Base-by-base conservation (phyloP, 2,329 filamentous ascomycete species). In the Pseudocercospora fijiensis region DNA sequence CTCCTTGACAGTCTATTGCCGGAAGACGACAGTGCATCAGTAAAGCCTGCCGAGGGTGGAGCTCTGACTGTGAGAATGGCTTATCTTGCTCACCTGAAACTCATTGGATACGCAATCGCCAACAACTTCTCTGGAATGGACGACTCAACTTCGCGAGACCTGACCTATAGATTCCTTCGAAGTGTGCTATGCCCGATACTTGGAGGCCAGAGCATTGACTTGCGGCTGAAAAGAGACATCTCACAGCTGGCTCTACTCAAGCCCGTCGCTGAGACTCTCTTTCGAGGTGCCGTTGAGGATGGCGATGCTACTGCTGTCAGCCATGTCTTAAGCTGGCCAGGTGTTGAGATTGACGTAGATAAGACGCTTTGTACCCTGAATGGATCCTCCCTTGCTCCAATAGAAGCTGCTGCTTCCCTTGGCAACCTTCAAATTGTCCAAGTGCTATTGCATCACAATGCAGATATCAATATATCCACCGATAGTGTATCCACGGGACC, bases 61-160 rank as follows among this genome's bases (percentile, higher is more conserved):
- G 9, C 2, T 24, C 43, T 47, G 2, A 47, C 43, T 47, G 6
- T 10, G 43, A 24, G 22, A 24, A 24, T 20, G 22, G 22, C 22
- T 3, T 18, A 47, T 20, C 22, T 47, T 20, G 43, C 18, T 13
- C 22, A 9, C 3, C 11, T 47, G 18, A 47, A 47, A 47, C 43
- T 47, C 11, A 24, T 47, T 24, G 43, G 18, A 13, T 55, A 55
- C 27, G 51, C 18, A 2, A 26, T 26, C 16, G 26, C 51, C 2
- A 55, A 55, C 51, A 55, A 55, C 51, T 27, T 30, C 10, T 22
- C 51, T 4, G 51, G 51, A n/a, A 55, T 55, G 24, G 51, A 30
- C 24, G 24, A 30, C 9, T n/a, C 27, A 26, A 28, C 27, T 11
- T 55, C 20, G 13, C 51, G 27, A 30, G 51, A 24, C 9, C 13